Conservation (phyloP, 306 rosid species). For the Vigna angularis region DNA sequence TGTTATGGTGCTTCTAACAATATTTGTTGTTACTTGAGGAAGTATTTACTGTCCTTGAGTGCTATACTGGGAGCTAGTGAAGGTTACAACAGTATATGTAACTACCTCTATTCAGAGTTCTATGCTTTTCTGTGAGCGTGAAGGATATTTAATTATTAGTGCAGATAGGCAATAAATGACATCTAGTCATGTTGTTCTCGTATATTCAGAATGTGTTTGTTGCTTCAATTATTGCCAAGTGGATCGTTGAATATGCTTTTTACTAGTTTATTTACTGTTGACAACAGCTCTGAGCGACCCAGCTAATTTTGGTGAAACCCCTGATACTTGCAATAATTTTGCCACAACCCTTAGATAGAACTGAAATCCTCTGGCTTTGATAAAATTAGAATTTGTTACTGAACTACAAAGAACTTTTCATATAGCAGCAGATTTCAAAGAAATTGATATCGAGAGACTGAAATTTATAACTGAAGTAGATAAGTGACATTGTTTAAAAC, state of each 20-base stretch:
- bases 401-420: not conserved
- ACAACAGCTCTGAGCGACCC: not conserved
- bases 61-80: too few species aligned
- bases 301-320: conserved; percentile 19
- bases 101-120: too few species aligned
- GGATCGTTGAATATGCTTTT: too few species aligned
- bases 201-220: too few species aligned
- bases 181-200: too few species aligned
- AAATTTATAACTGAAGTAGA: conserved; percentile 30
- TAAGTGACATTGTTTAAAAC: conserved; percentile 4
- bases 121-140: too few species aligned
- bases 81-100: too few species aligned
- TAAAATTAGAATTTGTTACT: conserved; percentile 5
- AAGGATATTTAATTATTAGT: too few species aligned
- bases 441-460: conserved; percentile 4
- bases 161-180: too few species aligned
- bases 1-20: conserved; percentile 30
- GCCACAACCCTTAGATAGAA: conserved; percentile 2
- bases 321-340: not conserved
- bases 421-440: not conserved
- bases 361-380: conserved; percentile 8
- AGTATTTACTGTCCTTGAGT: conserved; percentile 1
- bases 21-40: conserved; percentile 14
- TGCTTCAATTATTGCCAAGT: too few species aligned
- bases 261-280: not conserved